Percentiles rank a stretch among this genome's conserved stretches.
These are phyloP conservation scores for Lasiodiplodia gonubiensis DNA, from an alignment of 2,329 filamentous ascomycete species.

Conservation along the genomic window DNA sequence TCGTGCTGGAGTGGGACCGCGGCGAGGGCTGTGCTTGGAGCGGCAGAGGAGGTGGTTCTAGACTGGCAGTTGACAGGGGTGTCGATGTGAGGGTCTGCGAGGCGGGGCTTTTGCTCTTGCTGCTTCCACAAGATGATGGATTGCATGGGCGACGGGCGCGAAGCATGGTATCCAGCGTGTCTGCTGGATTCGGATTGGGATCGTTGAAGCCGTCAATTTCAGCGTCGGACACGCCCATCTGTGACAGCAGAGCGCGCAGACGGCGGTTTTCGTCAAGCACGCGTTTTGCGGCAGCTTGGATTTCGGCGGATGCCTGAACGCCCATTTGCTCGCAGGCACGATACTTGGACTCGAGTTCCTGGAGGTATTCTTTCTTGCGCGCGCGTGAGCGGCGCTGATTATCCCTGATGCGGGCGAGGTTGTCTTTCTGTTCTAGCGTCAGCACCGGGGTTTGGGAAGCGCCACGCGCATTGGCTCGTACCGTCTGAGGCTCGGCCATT, in stretches of 20 bases:
- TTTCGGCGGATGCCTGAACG: conserved; percentile 71
- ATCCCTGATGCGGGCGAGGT: conserved; percentile 69
- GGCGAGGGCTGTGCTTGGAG: neutral
- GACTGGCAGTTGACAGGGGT: neutral
- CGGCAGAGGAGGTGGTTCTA: neutral
- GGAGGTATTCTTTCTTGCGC: conserved; percentile 73
- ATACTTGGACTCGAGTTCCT: conserved; percentile 70
- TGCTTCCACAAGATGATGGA: conserved; percentile 29
- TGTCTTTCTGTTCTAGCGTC: conserved; percentile 37
- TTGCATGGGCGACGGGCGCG: conserved; percentile 39
- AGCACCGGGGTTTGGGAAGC: neutral
- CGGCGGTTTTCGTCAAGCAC: conserved; percentile 73
- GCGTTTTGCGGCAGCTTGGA: conserved; percentile 71
- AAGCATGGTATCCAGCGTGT: conserved; percentile 41
- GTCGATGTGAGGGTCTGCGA: neutral
- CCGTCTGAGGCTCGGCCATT: conserved; percentile 8
- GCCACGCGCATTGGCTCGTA: neutral
- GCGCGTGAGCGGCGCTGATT: conserved; percentile 80
- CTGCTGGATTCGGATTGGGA: conserved; percentile 16
- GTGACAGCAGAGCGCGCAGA: conserved; percentile 64
- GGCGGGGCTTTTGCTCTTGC: neutral
- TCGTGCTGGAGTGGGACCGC: neutral
- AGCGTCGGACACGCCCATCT: conserved; percentile 63
- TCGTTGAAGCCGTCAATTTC: conserved; percentile 53
- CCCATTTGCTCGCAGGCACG: conserved; percentile 68